Evolutionary conservation across 2,329 filamentous ascomycete species (phyloP).

Genomic region (Fusarium napiforme): DNA sequence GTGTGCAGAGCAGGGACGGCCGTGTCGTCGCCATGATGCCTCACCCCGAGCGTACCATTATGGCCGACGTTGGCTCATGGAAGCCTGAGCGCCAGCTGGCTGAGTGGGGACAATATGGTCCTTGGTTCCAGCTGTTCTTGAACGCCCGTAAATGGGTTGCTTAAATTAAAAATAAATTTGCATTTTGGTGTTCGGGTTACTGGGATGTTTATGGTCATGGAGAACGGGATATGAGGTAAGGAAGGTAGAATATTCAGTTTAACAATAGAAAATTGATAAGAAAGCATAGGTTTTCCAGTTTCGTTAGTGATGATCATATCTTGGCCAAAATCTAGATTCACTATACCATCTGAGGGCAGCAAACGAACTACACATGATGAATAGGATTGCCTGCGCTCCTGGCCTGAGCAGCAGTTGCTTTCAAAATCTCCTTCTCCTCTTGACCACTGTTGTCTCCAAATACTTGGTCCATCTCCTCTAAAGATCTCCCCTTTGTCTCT

Average conservation of each 20-base stretch:
- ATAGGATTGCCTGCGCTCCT: background rate
- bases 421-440: conserved; percentile 5
- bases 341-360: background rate
- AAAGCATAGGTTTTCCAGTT: no score
- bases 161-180: conserved; percentile 45
- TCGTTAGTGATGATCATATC: no score
- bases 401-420: background rate
- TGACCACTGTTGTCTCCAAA: conserved; percentile 57
- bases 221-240: conserved; percentile 12
- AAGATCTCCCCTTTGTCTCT: conserved; percentile 65
- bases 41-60: conserved; percentile 88
- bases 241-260: conserved; percentile 6
- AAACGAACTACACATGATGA: background rate
- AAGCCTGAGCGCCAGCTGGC: conserved; percentile 67
- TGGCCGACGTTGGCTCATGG: conserved; percentile 82
- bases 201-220: conserved; percentile 12
- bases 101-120: conserved; percentile 83
- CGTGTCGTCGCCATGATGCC: conserved; percentile 92
- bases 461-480: conserved; percentile 73
- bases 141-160: conserved; percentile 91
- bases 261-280: conserved; percentile 13
- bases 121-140: conserved; percentile 88
- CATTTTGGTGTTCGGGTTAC: conserved; percentile 31
- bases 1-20: conserved; percentile 80
- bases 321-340: background rate